Base-by-base conservation (phyloP, 148 eudicot species). In the Pharnaceum exiguum region DNA sequence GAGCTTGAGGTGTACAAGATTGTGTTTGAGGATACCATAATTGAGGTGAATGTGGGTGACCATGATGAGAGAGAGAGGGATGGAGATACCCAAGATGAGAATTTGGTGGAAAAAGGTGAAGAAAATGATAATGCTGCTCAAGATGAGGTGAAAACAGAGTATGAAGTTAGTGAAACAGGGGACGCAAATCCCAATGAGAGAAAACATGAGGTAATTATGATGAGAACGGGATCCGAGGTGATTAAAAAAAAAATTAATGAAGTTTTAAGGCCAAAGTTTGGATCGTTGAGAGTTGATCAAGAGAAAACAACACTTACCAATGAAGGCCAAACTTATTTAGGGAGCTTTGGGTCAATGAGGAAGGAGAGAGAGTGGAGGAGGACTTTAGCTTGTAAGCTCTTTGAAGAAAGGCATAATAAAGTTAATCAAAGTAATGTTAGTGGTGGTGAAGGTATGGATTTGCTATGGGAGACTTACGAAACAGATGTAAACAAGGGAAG, bases 391-490 rank as follows among this genome's bases (percentile, higher is more conserved):
- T 83, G 96, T 44, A 89, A 83, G 73, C 67, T 94, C 3, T 89
- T 89, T n/a, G 96, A 94, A 57, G 99, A 94, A 39, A 31, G 89
- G 26, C 77, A 86, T 0, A 45, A 51, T 1, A 77, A 76, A 0
- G 67, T 54, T 3, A 73, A 73, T 26, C 75, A 66, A 5, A 77
- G 60, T 79, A 72, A 45, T 12, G 66, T 51, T 9, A 62, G 29
- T 1, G 73, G 75, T 3, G 86, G 72, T n/a, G 95, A 94, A 48
- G 83, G 82, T 23, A 94, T 94, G 96, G 99, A 94, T 72, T 62
- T 75, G 55, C 67, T 94, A 17, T 94, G 99, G 99, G 99, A 94
- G 66, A 60, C 80, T 1, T 62, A 83, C 24, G 96, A 94, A 72
- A 68, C 60, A 22, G 85, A 85, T 56, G 46, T 66, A 21, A 59